Conservation (phyloP, 495 filamentous ascomycete genomes). For the Podospora comata region DNA sequence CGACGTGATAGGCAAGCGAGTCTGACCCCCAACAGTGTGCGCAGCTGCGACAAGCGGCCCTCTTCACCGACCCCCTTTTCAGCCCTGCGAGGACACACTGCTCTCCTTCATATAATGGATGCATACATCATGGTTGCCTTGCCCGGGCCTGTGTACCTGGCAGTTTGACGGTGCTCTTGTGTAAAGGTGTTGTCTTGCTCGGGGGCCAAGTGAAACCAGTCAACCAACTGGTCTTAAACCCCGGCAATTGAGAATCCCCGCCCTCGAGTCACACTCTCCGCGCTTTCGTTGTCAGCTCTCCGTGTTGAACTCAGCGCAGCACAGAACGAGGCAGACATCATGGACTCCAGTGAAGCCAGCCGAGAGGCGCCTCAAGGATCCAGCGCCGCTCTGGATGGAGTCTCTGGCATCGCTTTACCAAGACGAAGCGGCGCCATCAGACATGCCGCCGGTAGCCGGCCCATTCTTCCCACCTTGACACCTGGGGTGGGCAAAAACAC, state of each 20-base stretch:
- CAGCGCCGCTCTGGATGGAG: not conserved
- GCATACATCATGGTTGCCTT: not conserved
- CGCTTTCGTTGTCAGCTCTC: not conserved
- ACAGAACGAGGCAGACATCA: not conserved
- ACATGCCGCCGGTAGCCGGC: not conserved
- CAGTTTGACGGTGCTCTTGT: not conserved
- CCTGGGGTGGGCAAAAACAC: conserved; percentile 3
- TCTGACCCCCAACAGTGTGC: conserved; percentile 18
- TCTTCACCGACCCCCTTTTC: conserved; percentile 18
- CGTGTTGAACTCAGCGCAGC: not conserved
- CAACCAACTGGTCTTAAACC: not conserved
- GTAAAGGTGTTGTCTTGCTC: not conserved
- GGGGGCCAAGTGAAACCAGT: not conserved
- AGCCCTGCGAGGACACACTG: conserved; percentile 17
- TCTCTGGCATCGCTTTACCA: not conserved
- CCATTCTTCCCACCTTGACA: not conserved
- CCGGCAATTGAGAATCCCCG: not conserved
- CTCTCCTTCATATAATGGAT: conserved; percentile 3
- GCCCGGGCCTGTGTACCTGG: not conserved
- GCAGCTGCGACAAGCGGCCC: conserved; percentile 29
- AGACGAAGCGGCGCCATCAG: conserved; percentile 1
- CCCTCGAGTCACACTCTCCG: not conserved
- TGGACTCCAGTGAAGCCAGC: not conserved
- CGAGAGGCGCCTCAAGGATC: not conserved
- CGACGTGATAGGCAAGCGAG: conserved; percentile 22